Evolutionary conservation across 768 basidiomycete genomes (phyloP), one percentile per base, ranked within the genome.

Genomic region (Suillus occidentalis): DNA sequence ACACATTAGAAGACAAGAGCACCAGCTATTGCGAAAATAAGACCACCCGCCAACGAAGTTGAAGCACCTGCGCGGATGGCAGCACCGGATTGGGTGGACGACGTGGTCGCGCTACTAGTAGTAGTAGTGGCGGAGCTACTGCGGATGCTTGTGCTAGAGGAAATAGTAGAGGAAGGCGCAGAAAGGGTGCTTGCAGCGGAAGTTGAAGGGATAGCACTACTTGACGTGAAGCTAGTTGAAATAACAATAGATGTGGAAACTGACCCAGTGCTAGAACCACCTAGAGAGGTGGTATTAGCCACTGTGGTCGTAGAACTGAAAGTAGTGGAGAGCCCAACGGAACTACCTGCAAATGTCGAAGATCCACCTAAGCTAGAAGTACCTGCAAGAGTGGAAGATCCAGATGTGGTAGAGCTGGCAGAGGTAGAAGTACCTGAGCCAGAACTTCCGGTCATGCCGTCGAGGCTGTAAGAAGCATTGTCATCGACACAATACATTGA

Each of bases 361-460:
- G 45, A 13, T 47, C n/a, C 45, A 22, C 2, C 6, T 13, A 6
- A n/a, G 13, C n/a, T 49, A 22, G 47, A n/a, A 45, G 6, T 28
- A 63, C 57, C 57, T 58, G 37, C 0, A 40, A 18, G 12, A 61
- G 63, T 66, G 18, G 61, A 3, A 67, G 66, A 64, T 57, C 60
- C 50, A 28, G 71, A 18, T 43, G 60, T 22, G 14, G 62, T 10
- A 25, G 66, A 50, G 57, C 6, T 57, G 1, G 65, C 18, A 28
- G 74, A 71, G 28, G 63, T 43, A 62, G 74, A 72, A 64, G 68
- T 67, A 57, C 69, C 58, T 63, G 61, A 57, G n/a, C 39, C 53
- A 45, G 58, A 69, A 13, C 60, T n/a, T n/a, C 67, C 60, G 47
- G 78, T 79, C 89, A 91, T 89, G 45, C 79, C 79, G 43, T 78